Evolutionary conservation across 495 filamentous ascomycete species (phyloP).

Genomic region (Penicillium pulvis): DNA sequence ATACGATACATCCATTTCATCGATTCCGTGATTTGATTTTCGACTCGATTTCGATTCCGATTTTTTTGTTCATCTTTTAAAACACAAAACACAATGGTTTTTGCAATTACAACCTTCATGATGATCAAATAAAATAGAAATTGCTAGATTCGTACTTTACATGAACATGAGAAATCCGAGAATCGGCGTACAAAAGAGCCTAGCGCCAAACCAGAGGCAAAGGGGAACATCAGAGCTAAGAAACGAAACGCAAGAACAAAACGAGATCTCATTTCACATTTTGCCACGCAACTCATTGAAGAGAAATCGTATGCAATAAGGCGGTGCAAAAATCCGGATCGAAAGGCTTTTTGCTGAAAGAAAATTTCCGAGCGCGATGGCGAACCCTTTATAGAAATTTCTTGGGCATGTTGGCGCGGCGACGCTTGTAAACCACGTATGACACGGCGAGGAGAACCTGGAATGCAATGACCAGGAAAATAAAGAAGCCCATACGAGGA

Average conservation of each 20-base stretch:
- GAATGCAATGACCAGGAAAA: slow-evolving; percentile 73
- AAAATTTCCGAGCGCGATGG: not conserved
- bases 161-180: slow-evolving; percentile 20
- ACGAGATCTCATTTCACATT: slow-evolving; percentile 1
- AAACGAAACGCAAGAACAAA: slow-evolving; percentile 22
- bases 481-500: slow-evolving; percentile 70
- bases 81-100: not conserved
- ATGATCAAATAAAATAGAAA: not conserved
- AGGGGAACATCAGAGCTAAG: slow-evolving; percentile 17
- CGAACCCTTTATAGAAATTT: slow-evolving; percentile 74
- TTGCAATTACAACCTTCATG: not conserved
- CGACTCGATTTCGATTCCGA: not conserved
- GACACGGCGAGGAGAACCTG: slow-evolving; percentile 68
- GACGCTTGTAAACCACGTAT: slow-evolving; percentile 82
- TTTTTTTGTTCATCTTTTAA: not conserved
- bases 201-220: slow-evolving; percentile 4
- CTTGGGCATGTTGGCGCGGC: slow-evolving; percentile 75
- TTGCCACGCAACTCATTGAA: not conserved
- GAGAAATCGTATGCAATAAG: not conserved
- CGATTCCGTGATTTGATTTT: not conserved
- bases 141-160: slow-evolving; percentile 27
- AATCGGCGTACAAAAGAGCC: slow-evolving; percentile 9
- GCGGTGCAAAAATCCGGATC: not conserved
- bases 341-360: not conserved
- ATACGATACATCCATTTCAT: slow-evolving; percentile 8